Conservation (phyloP, 148 eudicot genomes). For the Suaeda aralocaspica region DNA sequence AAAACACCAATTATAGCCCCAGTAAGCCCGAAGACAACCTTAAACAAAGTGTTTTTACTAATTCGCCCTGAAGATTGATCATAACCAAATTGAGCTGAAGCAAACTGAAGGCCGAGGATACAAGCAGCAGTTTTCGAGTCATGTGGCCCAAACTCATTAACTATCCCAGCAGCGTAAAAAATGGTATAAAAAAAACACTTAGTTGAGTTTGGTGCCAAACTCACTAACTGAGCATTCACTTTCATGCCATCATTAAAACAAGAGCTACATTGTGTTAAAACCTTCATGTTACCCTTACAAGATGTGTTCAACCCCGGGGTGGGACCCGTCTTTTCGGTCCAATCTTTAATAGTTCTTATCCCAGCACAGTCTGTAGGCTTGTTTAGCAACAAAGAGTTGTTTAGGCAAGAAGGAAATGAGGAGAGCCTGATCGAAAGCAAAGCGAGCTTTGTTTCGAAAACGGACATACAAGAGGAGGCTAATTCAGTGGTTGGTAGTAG, state of each 20-base stretch:
- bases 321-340: conserved; percentile 37
- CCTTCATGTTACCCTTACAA: conserved; percentile 45
- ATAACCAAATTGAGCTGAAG: conserved; percentile 12
- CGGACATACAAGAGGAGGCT: conserved; percentile 38
- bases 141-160: conserved; percentile 49
- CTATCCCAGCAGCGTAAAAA: conserved; percentile 56
- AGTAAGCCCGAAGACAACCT: conserved; percentile 34
- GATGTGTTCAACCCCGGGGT: conserved; percentile 32
- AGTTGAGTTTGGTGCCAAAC: conserved; percentile 46
- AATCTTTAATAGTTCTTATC: conserved; percentile 39
- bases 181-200: conserved; percentile 52
- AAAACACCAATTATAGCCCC: conserved; percentile 41
- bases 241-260: conserved; percentile 61
- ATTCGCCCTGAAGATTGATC: conserved; percentile 15
- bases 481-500: conserved; percentile 42
- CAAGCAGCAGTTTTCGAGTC: conserved; percentile 42
- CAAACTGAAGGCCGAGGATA: conserved; percentile 49
- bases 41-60: conserved; percentile 14
- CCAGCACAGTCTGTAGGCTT: conserved; percentile 48
- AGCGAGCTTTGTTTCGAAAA: conserved; percentile 30
- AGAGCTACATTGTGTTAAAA: conserved; percentile 42
- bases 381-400: conserved; percentile 30
- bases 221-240: conserved; percentile 36
- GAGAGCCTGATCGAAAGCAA: conserved; percentile 18
- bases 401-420: conserved; percentile 35